These are phyloP conservation scores for Aspergillus sp. DNA, from an alignment of 2,329 filamentous ascomycete genomes.

Conservation along the genomic window DNA sequence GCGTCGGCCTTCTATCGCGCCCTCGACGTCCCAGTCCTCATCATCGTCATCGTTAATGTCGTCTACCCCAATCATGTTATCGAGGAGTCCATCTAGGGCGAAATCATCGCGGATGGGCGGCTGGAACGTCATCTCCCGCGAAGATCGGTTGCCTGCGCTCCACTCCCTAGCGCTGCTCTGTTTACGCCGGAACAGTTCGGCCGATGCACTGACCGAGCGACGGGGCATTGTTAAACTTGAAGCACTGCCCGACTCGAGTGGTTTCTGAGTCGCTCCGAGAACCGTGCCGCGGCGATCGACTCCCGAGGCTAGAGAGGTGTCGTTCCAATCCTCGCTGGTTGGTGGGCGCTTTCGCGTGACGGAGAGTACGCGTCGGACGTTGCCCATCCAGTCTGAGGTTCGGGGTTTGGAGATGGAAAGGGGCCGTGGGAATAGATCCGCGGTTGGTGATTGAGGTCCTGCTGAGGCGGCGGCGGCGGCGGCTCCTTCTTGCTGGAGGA, in stretches of 20 bases:
- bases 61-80: conserved; percentile 14
- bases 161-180: conserved; percentile 55
- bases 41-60: conserved; percentile 22
- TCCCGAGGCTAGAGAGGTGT: conserved; percentile 25
- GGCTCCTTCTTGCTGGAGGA: conserved; percentile 45
- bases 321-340: conserved; percentile 15
- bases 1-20: conserved; percentile 66
- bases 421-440: conserved; percentile 30
- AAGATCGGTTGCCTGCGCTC: conserved; percentile 40
- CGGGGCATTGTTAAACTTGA: conserved; percentile 30
- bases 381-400: conserved; percentile 69
- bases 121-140: conserved; percentile 16
- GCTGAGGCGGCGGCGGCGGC: too few species aligned
- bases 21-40: conserved; percentile 73
- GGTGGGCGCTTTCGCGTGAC: conserved; percentile 33
- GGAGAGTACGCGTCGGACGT: conserved; percentile 63
- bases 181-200: conserved; percentile 49
- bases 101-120: conserved; percentile 26
- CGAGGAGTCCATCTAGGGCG: conserved; percentile 25
- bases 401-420: conserved; percentile 36
- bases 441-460: conserved; percentile 16
- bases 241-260: conserved; percentile 4
- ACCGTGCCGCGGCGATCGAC: conserved; percentile 27
- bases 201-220: conserved; percentile 50
- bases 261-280: conserved; percentile 11